Percentiles rank a stretch among this genome's conserved stretches.
phyloP scores from a whole-genome alignment of 257 asterid genomes.

The Haberlea rhodopensis region DNA sequence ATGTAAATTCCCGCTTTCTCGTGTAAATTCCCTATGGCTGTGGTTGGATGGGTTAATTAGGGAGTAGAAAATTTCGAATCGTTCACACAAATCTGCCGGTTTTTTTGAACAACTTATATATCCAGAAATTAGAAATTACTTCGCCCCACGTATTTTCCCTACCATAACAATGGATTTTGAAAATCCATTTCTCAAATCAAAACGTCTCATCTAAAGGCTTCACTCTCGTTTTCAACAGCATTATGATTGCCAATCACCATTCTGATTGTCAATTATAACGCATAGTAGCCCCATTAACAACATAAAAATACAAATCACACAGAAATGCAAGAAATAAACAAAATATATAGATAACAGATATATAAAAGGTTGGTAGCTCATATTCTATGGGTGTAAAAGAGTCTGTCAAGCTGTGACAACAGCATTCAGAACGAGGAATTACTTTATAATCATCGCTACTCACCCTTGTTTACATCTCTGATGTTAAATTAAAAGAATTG shows the following conservation, averaged over 20 bases:
- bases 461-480: conserved; percentile 20
- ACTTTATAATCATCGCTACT: conserved; percentile 59
- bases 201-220: no score
- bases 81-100: not conserved
- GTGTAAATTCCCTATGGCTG: not conserved
- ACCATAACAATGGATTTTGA: no score
- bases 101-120: no score
- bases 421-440: conserved; percentile 80
- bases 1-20: not conserved
- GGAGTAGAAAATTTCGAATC: not conserved
- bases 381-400: conserved; percentile 75
- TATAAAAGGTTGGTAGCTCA: conserved; percentile 43
- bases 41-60: no score
- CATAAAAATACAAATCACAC: not conserved
- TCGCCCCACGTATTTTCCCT: not conserved
- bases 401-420: conserved; percentile 67
- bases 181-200: no score
- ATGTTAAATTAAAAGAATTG: not conserved
- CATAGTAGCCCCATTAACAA: not conserved
- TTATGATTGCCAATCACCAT: not conserved
- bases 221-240: not conserved
- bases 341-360: not conserved
- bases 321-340: not conserved
- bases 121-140: not conserved
- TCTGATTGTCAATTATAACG: no score